These are phyloP conservation scores for Chionographis japonica DNA, from an alignment of 106 monocot species.

Conservation along the genomic window DNA sequence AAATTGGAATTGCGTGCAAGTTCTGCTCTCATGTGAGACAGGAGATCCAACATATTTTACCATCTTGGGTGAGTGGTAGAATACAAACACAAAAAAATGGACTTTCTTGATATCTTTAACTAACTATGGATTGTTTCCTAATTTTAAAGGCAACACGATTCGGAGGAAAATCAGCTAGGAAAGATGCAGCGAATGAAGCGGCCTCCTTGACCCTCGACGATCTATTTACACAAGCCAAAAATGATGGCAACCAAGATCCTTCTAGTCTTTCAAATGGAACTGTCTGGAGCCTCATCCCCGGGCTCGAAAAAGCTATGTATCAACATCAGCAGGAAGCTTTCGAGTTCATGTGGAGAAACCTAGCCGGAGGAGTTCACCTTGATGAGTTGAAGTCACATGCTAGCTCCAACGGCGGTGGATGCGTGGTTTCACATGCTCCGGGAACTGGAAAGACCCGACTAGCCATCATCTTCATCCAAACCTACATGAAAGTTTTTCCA, in stretches of 20 bases:
- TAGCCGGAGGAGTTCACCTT: conserved; percentile 33
- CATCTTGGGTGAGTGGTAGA: conserved; percentile 49
- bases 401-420: conserved; percentile 19
- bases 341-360: conserved; percentile 61
- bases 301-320: conserved; percentile 29
- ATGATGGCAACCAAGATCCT: conserved; percentile 1
- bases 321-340: conserved; percentile 71
- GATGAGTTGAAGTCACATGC: conserved; percentile 13
- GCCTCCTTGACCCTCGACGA: conserved; percentile 12
- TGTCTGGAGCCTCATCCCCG: conserved; percentile 79
- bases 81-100: not conserved
- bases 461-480: conserved; percentile 61
- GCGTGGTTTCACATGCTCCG: conserved; percentile 82
- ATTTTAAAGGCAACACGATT: conserved; percentile 27
- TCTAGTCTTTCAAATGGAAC: conserved; percentile 25
- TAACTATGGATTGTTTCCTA: not conserved
- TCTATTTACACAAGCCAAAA: conserved; percentile 12
- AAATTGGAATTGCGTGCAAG: conserved; percentile 70
- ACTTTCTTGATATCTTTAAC: not conserved
- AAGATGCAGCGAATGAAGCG: conserved; percentile 4
- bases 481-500: conserved; percentile 54
- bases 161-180: conserved; percentile 14
- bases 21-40: conserved; percentile 42
- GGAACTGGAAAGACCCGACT: conserved; percentile 78
- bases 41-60: conserved; percentile 55